Conservation (phyloP, 2,329 filamentous ascomycete genomes). For the Trichoderma sp. region DNA sequence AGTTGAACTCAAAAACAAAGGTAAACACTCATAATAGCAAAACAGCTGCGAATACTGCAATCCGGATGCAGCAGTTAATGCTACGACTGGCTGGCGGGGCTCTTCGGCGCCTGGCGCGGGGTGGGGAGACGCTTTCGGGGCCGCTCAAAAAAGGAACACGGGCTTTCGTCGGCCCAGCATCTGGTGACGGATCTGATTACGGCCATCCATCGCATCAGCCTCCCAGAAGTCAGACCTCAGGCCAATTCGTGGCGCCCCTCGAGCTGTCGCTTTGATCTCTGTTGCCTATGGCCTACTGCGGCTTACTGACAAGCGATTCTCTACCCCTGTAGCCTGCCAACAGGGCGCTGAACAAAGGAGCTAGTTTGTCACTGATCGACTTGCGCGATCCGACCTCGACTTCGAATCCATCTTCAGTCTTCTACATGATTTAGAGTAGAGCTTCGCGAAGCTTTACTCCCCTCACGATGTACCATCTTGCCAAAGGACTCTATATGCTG, state of each 20-base stretch:
- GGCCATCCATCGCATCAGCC: conserved; percentile 8
- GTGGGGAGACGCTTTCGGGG: conserved; percentile 18
- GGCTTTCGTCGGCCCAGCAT: conserved; percentile 4
- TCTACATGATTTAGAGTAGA: conserved; percentile 12
- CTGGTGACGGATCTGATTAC: not conserved
- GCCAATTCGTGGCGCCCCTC: not conserved
- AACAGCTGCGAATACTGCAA: not conserved
- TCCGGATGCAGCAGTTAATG: not conserved
- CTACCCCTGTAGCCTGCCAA: not conserved
- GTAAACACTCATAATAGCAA: not conserved
- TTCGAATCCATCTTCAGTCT: not conserved
- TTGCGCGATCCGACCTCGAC: not conserved
- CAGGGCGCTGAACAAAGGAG: not conserved
- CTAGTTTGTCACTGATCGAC: not conserved
- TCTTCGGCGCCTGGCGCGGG: conserved; percentile 15
- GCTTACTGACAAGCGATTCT: not conserved
- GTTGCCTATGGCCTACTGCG: not conserved
- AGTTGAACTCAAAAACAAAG: not conserved
- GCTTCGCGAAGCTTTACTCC: not conserved
- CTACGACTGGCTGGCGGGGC: conserved; percentile 3
- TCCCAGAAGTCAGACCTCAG: not conserved
- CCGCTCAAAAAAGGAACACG: conserved; percentile 5
- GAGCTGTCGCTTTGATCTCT: not conserved
- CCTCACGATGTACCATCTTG: conserved; percentile 83
- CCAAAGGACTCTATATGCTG: conserved; percentile 91